These are phyloP conservation scores for Schwanniomyces yamadae DNA, from an alignment of 805 yeast genomes.

Conservation along the genomic window DNA sequence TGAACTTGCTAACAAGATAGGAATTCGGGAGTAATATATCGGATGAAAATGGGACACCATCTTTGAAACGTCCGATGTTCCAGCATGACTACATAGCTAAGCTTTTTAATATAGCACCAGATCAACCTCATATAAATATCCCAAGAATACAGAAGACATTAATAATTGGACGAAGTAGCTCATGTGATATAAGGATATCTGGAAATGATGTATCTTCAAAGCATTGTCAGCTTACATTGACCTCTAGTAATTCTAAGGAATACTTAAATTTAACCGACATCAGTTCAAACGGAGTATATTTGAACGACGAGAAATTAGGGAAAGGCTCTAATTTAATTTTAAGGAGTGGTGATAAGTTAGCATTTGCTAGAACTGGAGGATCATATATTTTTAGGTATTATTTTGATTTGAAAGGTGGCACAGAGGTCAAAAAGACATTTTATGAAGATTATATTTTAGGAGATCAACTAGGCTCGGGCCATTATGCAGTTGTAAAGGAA, in stretches of 20 bases:
- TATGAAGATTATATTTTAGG: conserved; percentile 59
- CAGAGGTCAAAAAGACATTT: conserved; percentile 40
- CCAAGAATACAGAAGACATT: conserved; percentile 21
- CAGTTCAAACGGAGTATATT: conserved; percentile 65
- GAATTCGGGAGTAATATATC: conserved; percentile 7
- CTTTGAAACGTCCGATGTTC: conserved; percentile 10
- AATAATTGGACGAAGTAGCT: conserved; percentile 54
- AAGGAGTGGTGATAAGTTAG: conserved; percentile 62
- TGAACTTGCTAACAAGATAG: not conserved
- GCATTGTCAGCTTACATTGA: conserved; percentile 55
- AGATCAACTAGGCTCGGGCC: conserved; percentile 68
- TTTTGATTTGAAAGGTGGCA: conserved; percentile 20
- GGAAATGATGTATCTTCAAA: conserved; percentile 64
- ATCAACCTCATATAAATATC: conserved; percentile 17
- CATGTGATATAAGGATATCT: conserved; percentile 54
- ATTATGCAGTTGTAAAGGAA: conserved; percentile 78
- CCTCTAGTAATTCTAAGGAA: conserved; percentile 33
- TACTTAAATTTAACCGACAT: conserved; percentile 52
- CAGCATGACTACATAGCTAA: conserved; percentile 20
- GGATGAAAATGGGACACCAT: conserved; percentile 6
- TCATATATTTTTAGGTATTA: conserved; percentile 49
- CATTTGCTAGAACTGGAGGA: conserved; percentile 54
- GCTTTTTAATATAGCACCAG: conserved; percentile 18
- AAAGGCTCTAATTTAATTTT: conserved; percentile 48
- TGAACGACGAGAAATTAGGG: conserved; percentile 56